Base-by-base conservation (phyloP, 208 protist species). In the Acanthamoeba culbertsoni region DNA sequence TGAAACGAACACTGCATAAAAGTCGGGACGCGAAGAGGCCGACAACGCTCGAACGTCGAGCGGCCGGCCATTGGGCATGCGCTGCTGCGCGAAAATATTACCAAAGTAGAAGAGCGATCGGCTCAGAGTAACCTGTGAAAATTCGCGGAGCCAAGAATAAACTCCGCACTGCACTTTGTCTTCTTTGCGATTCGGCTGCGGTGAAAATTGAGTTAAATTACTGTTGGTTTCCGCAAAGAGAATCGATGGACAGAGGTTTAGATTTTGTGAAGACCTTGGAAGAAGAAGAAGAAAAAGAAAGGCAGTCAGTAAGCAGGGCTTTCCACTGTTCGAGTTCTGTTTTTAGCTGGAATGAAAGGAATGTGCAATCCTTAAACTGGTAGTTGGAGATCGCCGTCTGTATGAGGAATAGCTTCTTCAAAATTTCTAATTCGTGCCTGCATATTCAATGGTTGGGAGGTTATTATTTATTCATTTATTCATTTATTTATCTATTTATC, bases 301-400 rank as follows among this genome's bases (percentile, higher is more conserved):
- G 43, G 77, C 51, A 53, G 20, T 63, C 43, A 33, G 77, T n/a
- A 6, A 86, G 45, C 6, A 62, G 46, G n/a, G 8, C 23, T 46
- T 63, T 86, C 77, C 77, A 86, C n/a, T 53, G 43, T 26, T 86
- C 77, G 46, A 86, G 51, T 8, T 63, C 46, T 1, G 45, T 40
- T 23, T 86, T 86, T 14, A 26, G 43, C 28, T 86, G 77, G 37
- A 86, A 86, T 0, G 77, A 63, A 20, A 86, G 51, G 28, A 86
- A 86, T 12, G 51, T 62, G 51, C 77, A 62, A 33, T 86, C 77
- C 51, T 86, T 86, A 46, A 86, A 86, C 51, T 86, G 77, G 51
- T 86, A 86, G 28, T 53, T 53, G 48, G 28, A 12, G 26, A 86
- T 45, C 20, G 77, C 77, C 37, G 40, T 86, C 77, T 86, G 77